Evolutionary conservation across 176 grass and related monocot genomes (phyloP).

Genomic region (Leersia perrieri): DNA sequence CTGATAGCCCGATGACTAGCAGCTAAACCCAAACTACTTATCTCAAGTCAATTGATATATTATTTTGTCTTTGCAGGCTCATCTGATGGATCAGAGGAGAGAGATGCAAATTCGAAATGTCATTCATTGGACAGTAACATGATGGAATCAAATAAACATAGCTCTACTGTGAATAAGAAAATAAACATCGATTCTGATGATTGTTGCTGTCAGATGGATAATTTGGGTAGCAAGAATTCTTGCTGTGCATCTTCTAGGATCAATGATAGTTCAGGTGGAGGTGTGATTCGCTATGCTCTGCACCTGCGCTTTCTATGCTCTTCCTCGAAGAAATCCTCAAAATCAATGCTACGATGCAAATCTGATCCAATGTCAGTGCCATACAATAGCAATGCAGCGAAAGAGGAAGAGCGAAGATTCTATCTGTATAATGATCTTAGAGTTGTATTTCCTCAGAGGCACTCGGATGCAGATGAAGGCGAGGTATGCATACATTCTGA

Average conservation of each 20-base stretch:
- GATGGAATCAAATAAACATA: slow-evolving; percentile 41
- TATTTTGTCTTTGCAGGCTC: slow-evolving; percentile 43
- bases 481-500: slow-evolving; percentile 50
- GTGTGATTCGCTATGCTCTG: slow-evolving; percentile 82
- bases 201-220: slow-evolving; percentile 42
- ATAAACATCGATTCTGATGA: slow-evolving; percentile 34
- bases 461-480: slow-evolving; percentile 93
- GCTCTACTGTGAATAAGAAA: slow-evolving; percentile 33
- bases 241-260: slow-evolving; percentile 52
- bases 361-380: slow-evolving; percentile 62
- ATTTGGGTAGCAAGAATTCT: slow-evolving; percentile 31
- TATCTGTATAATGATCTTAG: slow-evolving; percentile 97
- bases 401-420: slow-evolving; percentile 58
- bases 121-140: slow-evolving; percentile 19
- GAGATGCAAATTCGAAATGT: slow-evolving; percentile 10
- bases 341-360: slow-evolving; percentile 73
- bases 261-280: slow-evolving; percentile 57
- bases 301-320: slow-evolving; percentile 88
- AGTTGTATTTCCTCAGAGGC: slow-evolving; percentile 95
- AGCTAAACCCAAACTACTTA: slow-evolving; percentile 15
- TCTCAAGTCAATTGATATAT: background rate
- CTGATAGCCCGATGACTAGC: slow-evolving; percentile 29
- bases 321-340: slow-evolving; percentile 55
- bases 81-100: slow-evolving; percentile 39
- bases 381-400: background rate